Percentiles rank a stretch among this genome's conserved stretches.
phyloP scores from a whole-genome alignment of 345 rosid species.

The Turnera subulata region DNA sequence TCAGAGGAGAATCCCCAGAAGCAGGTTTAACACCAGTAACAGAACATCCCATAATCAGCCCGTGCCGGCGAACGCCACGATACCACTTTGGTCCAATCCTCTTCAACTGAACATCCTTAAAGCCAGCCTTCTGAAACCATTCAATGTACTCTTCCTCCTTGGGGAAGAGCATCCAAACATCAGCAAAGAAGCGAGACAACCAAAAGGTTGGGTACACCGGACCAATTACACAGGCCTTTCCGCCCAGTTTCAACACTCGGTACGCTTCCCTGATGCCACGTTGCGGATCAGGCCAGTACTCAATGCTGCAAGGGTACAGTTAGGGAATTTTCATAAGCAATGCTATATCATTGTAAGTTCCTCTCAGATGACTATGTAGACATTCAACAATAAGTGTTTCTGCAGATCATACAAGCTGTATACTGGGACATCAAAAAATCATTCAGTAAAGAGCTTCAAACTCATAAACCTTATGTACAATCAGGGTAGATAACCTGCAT shows the following conservation, averaged over 20 bases:
- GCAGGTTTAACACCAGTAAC: conserved; percentile 94
- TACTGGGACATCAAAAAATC: conserved; percentile 1
- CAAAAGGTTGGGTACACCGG: conserved; percentile 96
- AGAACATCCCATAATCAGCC: conserved; percentile 97
- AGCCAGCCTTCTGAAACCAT: conserved; percentile 93
- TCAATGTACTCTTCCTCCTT: conserved; percentile 99
- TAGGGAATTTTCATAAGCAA: conserved; percentile 12
- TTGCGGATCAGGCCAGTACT: conserved; percentile 99
- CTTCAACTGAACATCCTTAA: conserved; percentile 82
- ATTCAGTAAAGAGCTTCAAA: no score
- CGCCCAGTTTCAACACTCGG: conserved; percentile 87
- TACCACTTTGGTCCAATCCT: conserved; percentile 99
- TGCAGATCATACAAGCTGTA: not conserved
- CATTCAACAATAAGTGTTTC: no score
- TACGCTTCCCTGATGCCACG: conserved; percentile 97
- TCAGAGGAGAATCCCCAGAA: conserved; percentile 95
- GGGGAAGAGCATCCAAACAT: conserved; percentile 99
- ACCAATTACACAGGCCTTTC: conserved; percentile 90
- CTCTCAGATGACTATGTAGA: no score
- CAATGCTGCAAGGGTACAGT: conserved; percentile 54
- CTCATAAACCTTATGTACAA: no score
- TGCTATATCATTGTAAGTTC: not conserved
- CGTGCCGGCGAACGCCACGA: conserved; percentile 97
- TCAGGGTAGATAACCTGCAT: not conserved
- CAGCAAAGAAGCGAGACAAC: conserved; percentile 97